These are phyloP conservation scores for Fomitopsis palustris DNA, from an alignment of 1,284 basidiomycete genomes.

Conservation along the genomic window DNA sequence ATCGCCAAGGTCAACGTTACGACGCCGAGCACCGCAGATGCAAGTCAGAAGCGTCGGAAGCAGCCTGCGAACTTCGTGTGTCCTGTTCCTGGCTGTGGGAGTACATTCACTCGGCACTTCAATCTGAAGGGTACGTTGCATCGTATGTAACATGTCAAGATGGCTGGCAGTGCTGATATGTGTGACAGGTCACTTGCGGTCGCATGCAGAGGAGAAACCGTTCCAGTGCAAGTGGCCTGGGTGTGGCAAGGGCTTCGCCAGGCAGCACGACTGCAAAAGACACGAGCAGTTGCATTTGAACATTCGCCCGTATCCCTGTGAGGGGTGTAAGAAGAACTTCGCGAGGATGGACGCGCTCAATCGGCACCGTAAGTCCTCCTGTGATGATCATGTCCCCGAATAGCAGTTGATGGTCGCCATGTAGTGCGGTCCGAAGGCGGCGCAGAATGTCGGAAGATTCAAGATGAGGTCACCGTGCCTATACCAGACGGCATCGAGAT, in stretches of 20 bases:
- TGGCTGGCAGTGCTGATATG: slow-evolving; percentile 3
- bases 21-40: slow-evolving; percentile 70
- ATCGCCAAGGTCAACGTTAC: slow-evolving; percentile 58
- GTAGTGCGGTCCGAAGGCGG: slow-evolving; percentile 56
- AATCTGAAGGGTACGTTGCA: slow-evolving; percentile 65
- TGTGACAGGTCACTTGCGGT: slow-evolving; percentile 65
- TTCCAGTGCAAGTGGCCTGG: slow-evolving; percentile 85
- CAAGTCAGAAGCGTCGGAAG: slow-evolving; percentile 67
- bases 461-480: slow-evolving; percentile 25
- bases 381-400: not conserved
- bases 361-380: slow-evolving; percentile 58
- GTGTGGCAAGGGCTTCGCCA: slow-evolving; percentile 80
- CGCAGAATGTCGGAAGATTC: slow-evolving; percentile 45
- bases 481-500: slow-evolving; percentile 5
- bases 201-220: slow-evolving; percentile 82
- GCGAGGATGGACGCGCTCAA: slow-evolving; percentile 79
- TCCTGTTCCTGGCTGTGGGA: slow-evolving; percentile 74
- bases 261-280: slow-evolving; percentile 82
- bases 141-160: slow-evolving; percentile 8
- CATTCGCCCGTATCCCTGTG: slow-evolving; percentile 71
- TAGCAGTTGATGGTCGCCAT: slow-evolving; percentile 5
- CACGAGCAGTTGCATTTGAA: slow-evolving; percentile 80
- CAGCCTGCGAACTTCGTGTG: slow-evolving; percentile 73
- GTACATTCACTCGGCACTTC: slow-evolving; percentile 80
- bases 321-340: slow-evolving; percentile 76